Evolutionary conservation across 164 flowering plant genomes (phyloP).

Genomic region (Kalanchoe fedtschenkoi): DNA sequence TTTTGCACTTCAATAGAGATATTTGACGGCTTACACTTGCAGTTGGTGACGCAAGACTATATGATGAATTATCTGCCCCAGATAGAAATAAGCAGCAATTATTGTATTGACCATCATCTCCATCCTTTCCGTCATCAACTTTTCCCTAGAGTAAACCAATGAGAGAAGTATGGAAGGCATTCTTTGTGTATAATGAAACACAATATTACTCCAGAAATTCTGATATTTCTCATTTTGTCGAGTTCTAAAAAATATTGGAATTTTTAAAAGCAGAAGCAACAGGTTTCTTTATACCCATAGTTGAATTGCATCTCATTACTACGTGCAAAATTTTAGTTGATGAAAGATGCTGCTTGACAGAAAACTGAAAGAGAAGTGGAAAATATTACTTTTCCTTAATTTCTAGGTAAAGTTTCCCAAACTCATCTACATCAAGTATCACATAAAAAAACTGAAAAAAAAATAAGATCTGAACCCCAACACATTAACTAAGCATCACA

Average conservation of each 20-base stretch:
- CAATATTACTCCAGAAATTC: not conserved
- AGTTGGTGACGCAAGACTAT: constrained; percentile 22
- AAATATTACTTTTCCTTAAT: no score
- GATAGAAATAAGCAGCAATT: constrained; percentile 47
- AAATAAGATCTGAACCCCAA: not conserved
- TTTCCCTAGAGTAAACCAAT: constrained; percentile 14
- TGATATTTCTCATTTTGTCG: no score
- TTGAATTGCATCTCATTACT: no score
- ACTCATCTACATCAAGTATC: no score
- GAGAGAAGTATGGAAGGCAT: constrained; percentile 3
- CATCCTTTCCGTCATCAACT: constrained; percentile 12
- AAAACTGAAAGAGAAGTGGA: no score
- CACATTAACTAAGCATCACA: not conserved
- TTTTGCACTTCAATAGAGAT: not conserved
- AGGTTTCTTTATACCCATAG: no score
- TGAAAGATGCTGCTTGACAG: no score
- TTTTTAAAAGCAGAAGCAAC: no score
- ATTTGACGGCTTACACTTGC: constrained; percentile 31
- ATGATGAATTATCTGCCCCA: constrained; percentile 33
- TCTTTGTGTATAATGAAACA: not conserved
- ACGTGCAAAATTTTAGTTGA: no score
- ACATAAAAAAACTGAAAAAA: no score
- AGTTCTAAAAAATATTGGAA: no score
- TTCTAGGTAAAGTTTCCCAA: no score
- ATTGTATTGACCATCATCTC: constrained; percentile 24